These are phyloP conservation scores for Alternaria triticina DNA, from an alignment of 2,329 filamentous ascomycete genomes.

Conservation along the genomic window DNA sequence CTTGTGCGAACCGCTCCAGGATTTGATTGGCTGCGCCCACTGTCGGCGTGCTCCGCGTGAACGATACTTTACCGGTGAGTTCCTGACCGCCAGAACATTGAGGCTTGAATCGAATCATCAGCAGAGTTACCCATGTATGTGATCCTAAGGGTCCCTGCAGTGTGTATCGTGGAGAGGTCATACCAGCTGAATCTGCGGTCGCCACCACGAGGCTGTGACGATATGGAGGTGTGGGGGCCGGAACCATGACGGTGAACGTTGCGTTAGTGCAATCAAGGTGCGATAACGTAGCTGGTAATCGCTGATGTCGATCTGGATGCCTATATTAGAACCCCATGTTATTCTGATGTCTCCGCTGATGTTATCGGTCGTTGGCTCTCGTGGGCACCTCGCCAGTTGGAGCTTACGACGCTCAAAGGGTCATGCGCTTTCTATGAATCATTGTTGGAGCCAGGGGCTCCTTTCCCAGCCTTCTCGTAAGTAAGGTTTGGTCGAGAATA, in stretches of 20 bases:
- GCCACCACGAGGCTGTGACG: conserved; percentile 26
- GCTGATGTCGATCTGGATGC: conserved; percentile 7
- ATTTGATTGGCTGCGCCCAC: conserved; percentile 18
- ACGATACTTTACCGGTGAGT: conserved; percentile 13
- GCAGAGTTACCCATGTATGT: background rate
- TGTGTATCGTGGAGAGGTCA: conserved; percentile 12
- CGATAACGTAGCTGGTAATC: conserved; percentile 10
- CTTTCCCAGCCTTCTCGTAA: background rate
- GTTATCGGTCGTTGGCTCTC: background rate
- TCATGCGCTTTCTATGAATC: conserved; percentile 9
- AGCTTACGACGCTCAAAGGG: conserved; percentile 7
- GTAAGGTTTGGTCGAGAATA: background rate
- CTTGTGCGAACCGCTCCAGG: conserved; percentile 8
- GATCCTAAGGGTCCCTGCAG: conserved; percentile 12
- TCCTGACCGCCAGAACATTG: conserved; percentile 12
- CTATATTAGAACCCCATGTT: conserved; percentile 2
- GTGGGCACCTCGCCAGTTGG: background rate
- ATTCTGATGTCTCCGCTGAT: background rate
- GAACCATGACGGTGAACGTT: conserved; percentile 7
- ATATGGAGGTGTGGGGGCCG: conserved; percentile 15
- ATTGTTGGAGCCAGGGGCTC: background rate
- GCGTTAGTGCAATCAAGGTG: background rate
- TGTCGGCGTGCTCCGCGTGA: conserved; percentile 11
- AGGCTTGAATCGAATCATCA: conserved; percentile 9
- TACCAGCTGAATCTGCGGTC: conserved; percentile 20